Evolutionary conservation across 306 rosid species (phyloP), one percentile per base, ranked within the genome.

Genomic region (Hippophae rhamnoides): DNA sequence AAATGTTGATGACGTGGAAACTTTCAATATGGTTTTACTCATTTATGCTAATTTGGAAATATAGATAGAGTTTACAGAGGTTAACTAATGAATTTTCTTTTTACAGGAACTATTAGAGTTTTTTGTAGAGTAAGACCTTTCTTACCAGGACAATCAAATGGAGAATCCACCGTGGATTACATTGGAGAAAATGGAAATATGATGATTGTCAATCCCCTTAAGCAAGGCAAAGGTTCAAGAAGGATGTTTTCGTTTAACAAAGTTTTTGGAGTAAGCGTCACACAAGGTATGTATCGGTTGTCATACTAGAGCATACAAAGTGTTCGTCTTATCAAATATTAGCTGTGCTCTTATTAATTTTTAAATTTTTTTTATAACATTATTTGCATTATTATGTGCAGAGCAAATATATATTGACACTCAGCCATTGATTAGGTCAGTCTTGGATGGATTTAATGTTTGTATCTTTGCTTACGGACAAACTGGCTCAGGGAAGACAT

Each of bases 391-490:
- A 52, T 57, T 56, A n/a, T 69, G 9, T 76, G 78, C 96, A 92
- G 98, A 80, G 80, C 86, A 87, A 81, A 92, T 92, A 76, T 92
- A 92, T 57, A 76, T 52, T 0, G 98, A 87, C 69, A 79, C 95
- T 60, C 89, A 78, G 53, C 92, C 96, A 2, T 62, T 92, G 79
- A 68, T 92, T 66, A 74, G 98, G 72, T 92, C 98, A 0, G 95
- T 68, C 70, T 69, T 92, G 56, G 98, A 92, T 68, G 98, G 98
- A 56, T 92, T 67, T 68, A 92, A 92, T 65, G 95, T 72, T 41
- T 92, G 98, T 79, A 92, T 92, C 73, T 92, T 92, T 67, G 98
- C 98, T 10, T 92, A 85, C 71, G 98, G 98, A 65, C 98, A 92
- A 67, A 92, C 98, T 31, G 98, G 98, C 72, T 92, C 98, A 2